Evolutionary conservation across 2,329 filamentous ascomycete species (phyloP), one percentile per base, ranked within the genome.

Genomic region (Gaeumannomyces tritici): DNA sequence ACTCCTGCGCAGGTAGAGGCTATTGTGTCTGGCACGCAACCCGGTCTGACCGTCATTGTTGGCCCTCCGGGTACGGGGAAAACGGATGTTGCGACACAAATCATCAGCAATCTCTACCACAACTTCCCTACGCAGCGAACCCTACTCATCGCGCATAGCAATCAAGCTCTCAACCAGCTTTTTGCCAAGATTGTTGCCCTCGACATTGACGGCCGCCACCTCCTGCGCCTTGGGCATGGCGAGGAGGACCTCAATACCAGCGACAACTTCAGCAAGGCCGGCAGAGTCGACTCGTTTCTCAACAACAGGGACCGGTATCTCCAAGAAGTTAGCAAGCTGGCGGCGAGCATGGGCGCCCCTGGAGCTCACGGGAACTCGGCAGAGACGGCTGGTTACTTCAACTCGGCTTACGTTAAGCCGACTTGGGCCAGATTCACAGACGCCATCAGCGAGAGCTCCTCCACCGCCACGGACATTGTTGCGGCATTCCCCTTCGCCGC

Each of bases 101-200:
- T 98, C 72, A 99, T 99, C 76, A 97, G 91, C 78, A 97, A 98
- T 73, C 89, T 99, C 68, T 99, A 99, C 72, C 93, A 98, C 79
- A 96, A 98, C 75, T 99, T 97, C 72, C 93, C 95, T 9, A 82
- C 88, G 66, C 92, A 99, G 74, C 89, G 91, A 68, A 99, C 95
- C 0, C 79, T 99, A 24, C 84, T 99, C 55, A 86, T 99, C 66
- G 95, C 95, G 5, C 95, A 99, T 74, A 98, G 93, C 75, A 99
- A 99, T 71, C 96, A 99, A 74, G 96, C 95, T 2, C 80, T 99
- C 12, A 99, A 99, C 70, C 95, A 99, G 73, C 81, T 99, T 1
- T 99, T 99, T 77, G 90, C 96, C 69, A 99, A 99, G 77, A 99
- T 99, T 65, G 89, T 93, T n/a, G 90, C 89, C 6, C 80, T 99